Percentiles rank a stretch among this genome's conserved stretches.
Evolutionary conservation across 805 yeast species (phyloP).

Genomic region (Starmerella floris): DNA sequence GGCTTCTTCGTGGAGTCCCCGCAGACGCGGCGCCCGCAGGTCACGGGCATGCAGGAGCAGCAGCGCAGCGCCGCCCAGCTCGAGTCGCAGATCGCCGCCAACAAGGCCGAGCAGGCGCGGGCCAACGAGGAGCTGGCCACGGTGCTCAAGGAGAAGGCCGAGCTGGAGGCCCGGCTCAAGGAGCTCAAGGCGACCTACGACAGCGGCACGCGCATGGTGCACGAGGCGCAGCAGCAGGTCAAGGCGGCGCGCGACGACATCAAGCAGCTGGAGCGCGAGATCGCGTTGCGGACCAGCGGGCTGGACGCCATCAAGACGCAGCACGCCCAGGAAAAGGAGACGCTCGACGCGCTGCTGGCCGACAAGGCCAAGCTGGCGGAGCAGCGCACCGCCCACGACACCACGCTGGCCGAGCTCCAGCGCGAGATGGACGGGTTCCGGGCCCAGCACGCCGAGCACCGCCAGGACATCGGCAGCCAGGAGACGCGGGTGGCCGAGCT

Average conservation of each 20-base stretch:
- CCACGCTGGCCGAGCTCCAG: not conserved
- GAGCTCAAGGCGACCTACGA: conserved; percentile 60
- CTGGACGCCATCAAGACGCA: conserved; percentile 20
- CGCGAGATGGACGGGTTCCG: not conserved
- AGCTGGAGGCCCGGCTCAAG: conserved; percentile 57
- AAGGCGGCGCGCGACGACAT: conserved; percentile 46
- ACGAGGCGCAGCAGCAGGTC: conserved; percentile 50
- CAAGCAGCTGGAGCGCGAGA: conserved; percentile 21
- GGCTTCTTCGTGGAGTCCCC: no score
- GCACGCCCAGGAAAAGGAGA: conserved; percentile 9
- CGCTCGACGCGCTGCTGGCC: conserved; percentile 4
- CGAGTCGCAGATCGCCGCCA: conserved; percentile 7
- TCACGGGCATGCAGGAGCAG: not conserved
- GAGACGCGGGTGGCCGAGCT: conserved; percentile 3
- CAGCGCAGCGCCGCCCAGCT: not conserved
- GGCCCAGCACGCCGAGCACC: not conserved
- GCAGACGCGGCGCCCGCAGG: not conserved
- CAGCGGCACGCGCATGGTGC: conserved; percentile 61
- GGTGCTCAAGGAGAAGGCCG: conserved; percentile 51
- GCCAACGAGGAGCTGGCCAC: conserved; percentile 69
- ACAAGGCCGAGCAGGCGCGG: conserved; percentile 13
- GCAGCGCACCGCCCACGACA: conserved; percentile 13
- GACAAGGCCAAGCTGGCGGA: conserved; percentile 20
- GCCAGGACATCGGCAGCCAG: conserved; percentile 5
- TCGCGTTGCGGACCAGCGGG: conserved; percentile 21